Evolutionary conservation across 2,329 filamentous ascomycete genomes (phyloP), one percentile per base, ranked within the genome.

Genomic region (Botrytis tulipae): DNA sequence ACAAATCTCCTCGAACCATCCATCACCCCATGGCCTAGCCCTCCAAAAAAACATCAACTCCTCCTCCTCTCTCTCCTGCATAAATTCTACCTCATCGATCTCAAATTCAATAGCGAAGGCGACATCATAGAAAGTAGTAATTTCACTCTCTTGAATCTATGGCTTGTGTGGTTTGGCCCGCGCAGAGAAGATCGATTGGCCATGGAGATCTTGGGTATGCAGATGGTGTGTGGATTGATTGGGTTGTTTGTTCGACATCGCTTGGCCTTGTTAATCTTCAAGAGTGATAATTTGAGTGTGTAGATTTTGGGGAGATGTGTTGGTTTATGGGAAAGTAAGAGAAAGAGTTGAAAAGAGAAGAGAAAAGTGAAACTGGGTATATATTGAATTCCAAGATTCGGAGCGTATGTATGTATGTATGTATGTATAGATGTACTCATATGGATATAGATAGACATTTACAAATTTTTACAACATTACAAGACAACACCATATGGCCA

Each of bases 111-210:
- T 79, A 85, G 89, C 51, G 84, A 91, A 72, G 93, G 93, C 14
- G 84, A 86, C 77, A 92, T 98, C 78, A 84, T 89, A 37, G 92
- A 96, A 83, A 95, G 91, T 32, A 94, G 90, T 76, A 99, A 99
- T 82, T 87, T 99, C 76, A 99, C 96, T 14, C 88, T 99, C 66
- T 86, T 99, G 77, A 99, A 99, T 81, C 87, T 99, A 73, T 99
- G 95, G 95, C 86, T 99, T 75, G 93, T 98, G 70, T 97, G 94
- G 93, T 91, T 95, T 81, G 96, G 96, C 0, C 95, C 96, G 4
- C 88, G 97, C 86, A 89, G 93, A 75, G 96, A 99, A 82, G 93
- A 97, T 83, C 87, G 89, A 63, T 86, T 99, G 71, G 93, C 94
- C 40, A 85, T 90, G 80, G 93, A 96, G 82, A 87, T 99, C 75